Evolutionary conservation across 2,329 filamentous ascomycete species (phyloP).

Genomic region (Stachybotrys chlorohalonatus): DNA sequence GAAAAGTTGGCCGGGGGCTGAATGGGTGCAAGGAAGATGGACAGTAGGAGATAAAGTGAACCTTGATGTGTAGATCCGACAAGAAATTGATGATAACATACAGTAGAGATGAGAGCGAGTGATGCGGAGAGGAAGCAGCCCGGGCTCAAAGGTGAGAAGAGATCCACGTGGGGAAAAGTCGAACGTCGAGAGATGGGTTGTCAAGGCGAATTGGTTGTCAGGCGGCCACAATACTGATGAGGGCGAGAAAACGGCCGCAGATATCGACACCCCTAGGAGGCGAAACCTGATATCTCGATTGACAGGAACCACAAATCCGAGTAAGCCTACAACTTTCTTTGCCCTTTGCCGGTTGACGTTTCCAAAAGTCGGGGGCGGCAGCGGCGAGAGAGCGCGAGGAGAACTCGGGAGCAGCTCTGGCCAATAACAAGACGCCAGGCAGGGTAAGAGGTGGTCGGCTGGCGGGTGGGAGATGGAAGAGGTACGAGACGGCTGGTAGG

Average conservation of each 20-base stretch:
- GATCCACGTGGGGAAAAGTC: no score
- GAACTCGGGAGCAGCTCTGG: not conserved
- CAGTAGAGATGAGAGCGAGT: no score
- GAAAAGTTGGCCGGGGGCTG: no score
- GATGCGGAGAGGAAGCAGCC: no score
- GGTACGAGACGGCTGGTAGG: not conserved
- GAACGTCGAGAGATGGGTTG: no score
- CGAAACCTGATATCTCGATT: conserved; percentile 3
- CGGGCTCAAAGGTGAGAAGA: no score
- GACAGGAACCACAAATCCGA: not conserved
- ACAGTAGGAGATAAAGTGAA: no score
- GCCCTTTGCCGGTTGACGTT: not conserved
- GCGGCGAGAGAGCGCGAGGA: not conserved
- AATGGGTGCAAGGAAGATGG: no score
- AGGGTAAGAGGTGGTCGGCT: not conserved
- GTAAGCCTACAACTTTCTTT: not conserved
- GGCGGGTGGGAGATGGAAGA: not conserved
- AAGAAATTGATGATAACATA: no score
- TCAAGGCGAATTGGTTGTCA: not conserved
- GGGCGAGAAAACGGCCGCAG: not conserved
- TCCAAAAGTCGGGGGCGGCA: not conserved
- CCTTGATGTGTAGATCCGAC: no score
- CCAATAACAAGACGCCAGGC: not conserved
- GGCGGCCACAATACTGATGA: not conserved
- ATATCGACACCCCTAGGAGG: not conserved